Evolutionary conservation across 345 rosid genomes (phyloP), one percentile per base, ranked within the genome.

Genomic region (Cochlearia excelsa): DNA sequence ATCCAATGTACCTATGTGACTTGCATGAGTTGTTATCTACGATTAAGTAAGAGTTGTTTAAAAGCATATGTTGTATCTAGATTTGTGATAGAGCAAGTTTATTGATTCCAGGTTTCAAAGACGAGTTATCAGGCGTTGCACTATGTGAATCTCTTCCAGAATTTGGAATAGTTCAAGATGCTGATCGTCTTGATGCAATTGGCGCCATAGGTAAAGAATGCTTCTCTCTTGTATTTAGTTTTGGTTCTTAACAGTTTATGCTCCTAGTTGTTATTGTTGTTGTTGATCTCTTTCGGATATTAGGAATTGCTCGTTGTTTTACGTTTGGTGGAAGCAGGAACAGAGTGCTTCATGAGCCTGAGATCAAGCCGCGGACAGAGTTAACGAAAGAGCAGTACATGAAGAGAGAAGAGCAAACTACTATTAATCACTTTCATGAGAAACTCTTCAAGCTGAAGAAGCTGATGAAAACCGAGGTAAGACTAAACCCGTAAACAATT

Each of bases 271-370:
- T 11, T 3, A 30, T 9, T 39, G n/a, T 10, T 51, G 46, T 29
- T 44, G 28, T 33, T 53, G 26, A 54, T 34, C 46, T 48, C 50
- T 49, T 62, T 50, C 3, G 4, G 35, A 64, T 16, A 46, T 34
- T 73, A 88, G 95, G 97, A 69, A 85, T 91, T 60, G 96, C 94
- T 54, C 89, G 90, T 40, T 91, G 97, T 84, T 85, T 87, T 66
- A 85, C 94, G 6, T 87, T 84, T 51, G 94, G 96, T 60, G 98
- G 96, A 65, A 87, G 84, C 74, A 80, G 85, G 73, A 77, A 80
- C 67, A 70, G 78, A 65, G 79, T 78, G 56, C 91, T 91, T 62
- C 98, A 87, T 45, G 82, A 87, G 74, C 95, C 98, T 42, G 75
- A 80, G 34, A 75, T 83, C 70, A 68, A 49, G 51, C 91, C 91